Evolutionary conservation across 1,139 yeast species (phyloP).

Genomic region (Nakaseomyces kungkrabaensis): DNA sequence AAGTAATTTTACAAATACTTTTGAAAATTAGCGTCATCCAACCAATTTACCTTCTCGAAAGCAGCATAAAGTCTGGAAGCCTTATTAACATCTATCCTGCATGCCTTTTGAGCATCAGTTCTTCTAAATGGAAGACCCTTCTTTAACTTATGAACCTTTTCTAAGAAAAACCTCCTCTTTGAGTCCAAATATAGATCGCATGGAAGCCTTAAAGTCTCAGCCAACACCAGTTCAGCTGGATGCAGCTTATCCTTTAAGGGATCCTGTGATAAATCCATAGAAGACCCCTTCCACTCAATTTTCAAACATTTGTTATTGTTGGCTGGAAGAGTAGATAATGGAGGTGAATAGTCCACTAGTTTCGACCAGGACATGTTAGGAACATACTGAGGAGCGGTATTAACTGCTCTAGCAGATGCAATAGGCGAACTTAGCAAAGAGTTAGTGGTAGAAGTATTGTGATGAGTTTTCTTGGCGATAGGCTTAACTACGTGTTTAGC

Average conservation of each 20-base stretch:
- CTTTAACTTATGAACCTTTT: constrained; percentile 70
- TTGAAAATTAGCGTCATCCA: constrained; percentile 64
- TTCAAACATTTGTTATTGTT: constrained; percentile 61
- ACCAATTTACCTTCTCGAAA: constrained; percentile 93
- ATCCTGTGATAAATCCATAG: constrained; percentile 82
- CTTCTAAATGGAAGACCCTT: constrained; percentile 80
- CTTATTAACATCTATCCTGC: constrained; percentile 93
- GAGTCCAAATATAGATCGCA: constrained; percentile 84
- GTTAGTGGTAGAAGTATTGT: not conserved
- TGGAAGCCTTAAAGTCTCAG: constrained; percentile 78
- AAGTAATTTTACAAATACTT: constrained; percentile 32
- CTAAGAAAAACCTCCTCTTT: constrained; percentile 79
- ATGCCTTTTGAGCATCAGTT: constrained; percentile 96
- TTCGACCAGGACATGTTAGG: constrained; percentile 46
- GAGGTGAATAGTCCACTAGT: constrained; percentile 67
- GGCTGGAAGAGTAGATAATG: constrained; percentile 50
- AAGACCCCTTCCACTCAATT: constrained; percentile 97
- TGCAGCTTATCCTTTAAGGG: constrained; percentile 65
- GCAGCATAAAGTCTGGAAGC: constrained; percentile 91
- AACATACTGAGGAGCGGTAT: constrained; percentile 16
- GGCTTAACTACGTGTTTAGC: not conserved
- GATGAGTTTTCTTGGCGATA: no score
- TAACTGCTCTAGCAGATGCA: constrained; percentile 20
- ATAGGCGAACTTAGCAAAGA: constrained; percentile 15
- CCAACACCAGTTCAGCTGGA: constrained; percentile 81